These are phyloP conservation scores for Thermothelomyces thermophilus DNA, from an alignment of 2,329 filamentous ascomycete species.

Conservation along the genomic window DNA sequence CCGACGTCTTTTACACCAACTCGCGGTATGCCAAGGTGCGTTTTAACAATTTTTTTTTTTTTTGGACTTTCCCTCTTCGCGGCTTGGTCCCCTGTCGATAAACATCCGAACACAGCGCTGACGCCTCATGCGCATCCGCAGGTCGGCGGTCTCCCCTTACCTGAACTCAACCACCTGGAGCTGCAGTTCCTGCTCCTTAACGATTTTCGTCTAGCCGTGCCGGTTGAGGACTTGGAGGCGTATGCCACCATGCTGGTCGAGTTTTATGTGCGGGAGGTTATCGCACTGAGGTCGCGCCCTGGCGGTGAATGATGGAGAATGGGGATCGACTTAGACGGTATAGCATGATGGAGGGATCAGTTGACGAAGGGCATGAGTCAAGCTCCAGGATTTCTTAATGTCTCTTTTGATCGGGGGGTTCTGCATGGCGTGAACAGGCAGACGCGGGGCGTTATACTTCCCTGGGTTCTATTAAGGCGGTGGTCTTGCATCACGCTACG, in stretches of 20 bases:
- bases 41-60: no score
- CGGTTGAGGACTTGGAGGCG: constrained; percentile 90
- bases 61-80: no score
- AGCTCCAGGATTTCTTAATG: not conserved
- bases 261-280: constrained; percentile 89
- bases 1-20: constrained; percentile 97
- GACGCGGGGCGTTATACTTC: not conserved
- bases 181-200: constrained; percentile 93
- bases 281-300: constrained; percentile 35
- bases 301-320: not conserved
- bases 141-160: constrained; percentile 88
- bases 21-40: constrained; percentile 96
- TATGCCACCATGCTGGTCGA: constrained; percentile 98
- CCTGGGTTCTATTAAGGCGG: not conserved
- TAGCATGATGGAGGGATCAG: not conserved
- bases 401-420: not conserved
- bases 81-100: no score
- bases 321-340: not conserved
- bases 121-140: constrained; percentile 35
- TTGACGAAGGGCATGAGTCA: not conserved
- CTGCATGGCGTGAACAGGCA: not conserved
- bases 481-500: not conserved
- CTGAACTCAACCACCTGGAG: constrained; percentile 92
- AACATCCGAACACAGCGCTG: not conserved
- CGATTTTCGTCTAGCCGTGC: constrained; percentile 88